phyloP scores from a whole-genome alignment of 2,329 filamentous ascomycete species.

The Ophiocordyceps unilateralis region DNA sequence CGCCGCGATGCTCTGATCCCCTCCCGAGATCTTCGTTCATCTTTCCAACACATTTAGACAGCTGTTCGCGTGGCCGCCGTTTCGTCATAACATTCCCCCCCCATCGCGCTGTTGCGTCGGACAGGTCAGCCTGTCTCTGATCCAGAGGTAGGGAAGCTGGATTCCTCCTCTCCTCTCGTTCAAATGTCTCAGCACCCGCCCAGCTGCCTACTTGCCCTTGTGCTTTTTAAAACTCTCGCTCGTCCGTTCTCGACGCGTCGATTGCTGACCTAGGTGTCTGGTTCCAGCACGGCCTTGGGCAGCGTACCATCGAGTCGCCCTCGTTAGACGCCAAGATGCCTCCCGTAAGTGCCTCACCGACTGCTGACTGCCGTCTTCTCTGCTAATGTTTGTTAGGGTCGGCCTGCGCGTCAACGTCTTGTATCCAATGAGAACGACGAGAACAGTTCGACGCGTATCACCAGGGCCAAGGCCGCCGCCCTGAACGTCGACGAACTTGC shows the following conservation, averaged over 20 bases:
- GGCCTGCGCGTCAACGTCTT: constrained; percentile 55
- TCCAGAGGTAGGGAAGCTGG: constrained; percentile 16
- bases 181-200: constrained; percentile 13
- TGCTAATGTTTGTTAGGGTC: constrained; percentile 58
- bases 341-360: constrained; percentile 32
- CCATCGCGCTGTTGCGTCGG: constrained; percentile 15
- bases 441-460: constrained; percentile 73
- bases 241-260: background rate
- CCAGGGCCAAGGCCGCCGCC: constrained; percentile 78
- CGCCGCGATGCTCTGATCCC: background rate
- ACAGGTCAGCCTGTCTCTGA: constrained; percentile 13
- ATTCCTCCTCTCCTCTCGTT: constrained; percentile 8
- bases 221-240: constrained; percentile 8
- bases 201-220: constrained; percentile 16
- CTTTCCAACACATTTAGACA: constrained; percentile 11
- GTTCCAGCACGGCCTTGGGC: too few species aligned
- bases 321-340: constrained; percentile 36
- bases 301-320: constrained; percentile 53
- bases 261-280: background rate
- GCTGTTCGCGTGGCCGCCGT: constrained; percentile 8
- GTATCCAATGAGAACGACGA: constrained; percentile 91
- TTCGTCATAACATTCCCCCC: constrained; percentile 17
- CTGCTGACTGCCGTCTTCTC: constrained; percentile 72
- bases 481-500: constrained; percentile 45
- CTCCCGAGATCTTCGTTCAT: background rate